phyloP scores from a whole-genome alignment of 495 filamentous ascomycete species.

The Bathelium albidoporum region DNA sequence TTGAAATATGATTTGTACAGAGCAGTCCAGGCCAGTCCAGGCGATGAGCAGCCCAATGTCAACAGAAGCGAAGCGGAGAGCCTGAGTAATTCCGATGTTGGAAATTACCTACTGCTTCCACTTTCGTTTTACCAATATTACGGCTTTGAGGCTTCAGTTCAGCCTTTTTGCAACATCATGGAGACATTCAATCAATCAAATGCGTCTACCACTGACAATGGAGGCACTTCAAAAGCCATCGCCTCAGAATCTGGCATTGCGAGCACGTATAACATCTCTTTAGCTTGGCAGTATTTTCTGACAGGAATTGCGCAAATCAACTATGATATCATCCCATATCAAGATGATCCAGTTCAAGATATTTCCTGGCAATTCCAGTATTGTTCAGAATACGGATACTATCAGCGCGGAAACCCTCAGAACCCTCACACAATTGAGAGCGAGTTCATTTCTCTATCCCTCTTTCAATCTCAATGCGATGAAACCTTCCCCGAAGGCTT shows the following conservation, averaged over 20 bases:
- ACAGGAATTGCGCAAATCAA: slow-evolving; percentile 14
- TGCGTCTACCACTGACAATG: slow-evolving; percentile 11
- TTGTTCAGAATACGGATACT: slow-evolving; percentile 50
- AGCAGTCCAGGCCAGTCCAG: slow-evolving; percentile 6
- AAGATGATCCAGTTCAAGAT: slow-evolving; percentile 14
- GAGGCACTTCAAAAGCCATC: slow-evolving; percentile 16
- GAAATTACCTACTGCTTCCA: slow-evolving; percentile 39
- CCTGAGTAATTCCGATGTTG: slow-evolving; percentile 39
- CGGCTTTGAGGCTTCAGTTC: slow-evolving; percentile 33
- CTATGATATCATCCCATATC: slow-evolving; percentile 12
- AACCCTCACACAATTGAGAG: slow-evolving; percentile 41
- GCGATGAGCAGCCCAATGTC: not conserved
- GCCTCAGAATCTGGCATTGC: slow-evolving; percentile 16
- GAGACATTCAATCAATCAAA: slow-evolving; percentile 27
- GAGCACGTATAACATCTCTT: slow-evolving; percentile 11
- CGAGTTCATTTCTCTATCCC: slow-evolving; percentile 40
- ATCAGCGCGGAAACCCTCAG: slow-evolving; percentile 43
- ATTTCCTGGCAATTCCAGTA: slow-evolving; percentile 53
- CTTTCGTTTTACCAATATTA: slow-evolving; percentile 39
- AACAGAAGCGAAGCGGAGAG: slow-evolving; percentile 4
- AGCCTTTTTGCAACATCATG: slow-evolving; percentile 39
- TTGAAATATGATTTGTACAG: slow-evolving; percentile 11
- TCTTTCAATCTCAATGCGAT: slow-evolving; percentile 43
- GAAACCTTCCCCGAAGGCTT: slow-evolving; percentile 42
- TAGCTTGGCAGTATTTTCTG: slow-evolving; percentile 13